A percentile compares a stretch with the other conserved stretches of the same genome.
Conservation (phyloP, 345 rosid species). For the Ailanthus altissimus region DNA sequence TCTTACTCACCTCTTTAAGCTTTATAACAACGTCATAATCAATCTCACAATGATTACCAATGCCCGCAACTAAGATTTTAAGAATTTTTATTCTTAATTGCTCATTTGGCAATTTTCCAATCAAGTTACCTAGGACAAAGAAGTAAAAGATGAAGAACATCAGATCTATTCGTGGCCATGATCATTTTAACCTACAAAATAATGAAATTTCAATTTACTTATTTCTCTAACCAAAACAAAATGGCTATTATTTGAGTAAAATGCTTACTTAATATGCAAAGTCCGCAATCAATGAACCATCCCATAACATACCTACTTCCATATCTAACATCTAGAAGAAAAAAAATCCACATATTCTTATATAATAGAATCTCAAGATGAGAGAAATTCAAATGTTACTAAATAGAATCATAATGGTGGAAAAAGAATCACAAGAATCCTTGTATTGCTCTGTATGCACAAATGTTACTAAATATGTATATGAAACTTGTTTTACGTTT, state of each 20-base stretch:
- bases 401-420: too few relatives aligned
- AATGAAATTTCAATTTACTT: not conserved
- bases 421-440: not conserved
- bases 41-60: constrained; percentile 93
- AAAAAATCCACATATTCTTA: not conserved
- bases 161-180: constrained; percentile 98
- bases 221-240: not conserved
- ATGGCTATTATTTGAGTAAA: not conserved
- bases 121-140: constrained; percentile 93
- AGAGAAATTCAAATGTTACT: not conserved
- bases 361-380: not conserved
- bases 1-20: constrained; percentile 79
- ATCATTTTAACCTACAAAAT: constrained; percentile 86
- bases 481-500: not conserved
- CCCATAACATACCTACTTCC: not conserved
- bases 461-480: not conserved
- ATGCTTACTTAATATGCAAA: not conserved
- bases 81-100: constrained; percentile 96
- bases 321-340: not conserved
- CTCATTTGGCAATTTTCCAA: constrained; percentile 96
- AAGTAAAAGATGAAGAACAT: constrained; percentile 95
- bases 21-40: constrained; percentile 96
- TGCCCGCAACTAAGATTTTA: constrained; percentile 92
- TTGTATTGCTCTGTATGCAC: not conserved
- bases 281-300: not conserved